Evolutionary conservation across 2,329 filamentous ascomycete genomes (phyloP), one percentile per base, ranked within the genome.

Genomic region (Arthroderma sp.): DNA sequence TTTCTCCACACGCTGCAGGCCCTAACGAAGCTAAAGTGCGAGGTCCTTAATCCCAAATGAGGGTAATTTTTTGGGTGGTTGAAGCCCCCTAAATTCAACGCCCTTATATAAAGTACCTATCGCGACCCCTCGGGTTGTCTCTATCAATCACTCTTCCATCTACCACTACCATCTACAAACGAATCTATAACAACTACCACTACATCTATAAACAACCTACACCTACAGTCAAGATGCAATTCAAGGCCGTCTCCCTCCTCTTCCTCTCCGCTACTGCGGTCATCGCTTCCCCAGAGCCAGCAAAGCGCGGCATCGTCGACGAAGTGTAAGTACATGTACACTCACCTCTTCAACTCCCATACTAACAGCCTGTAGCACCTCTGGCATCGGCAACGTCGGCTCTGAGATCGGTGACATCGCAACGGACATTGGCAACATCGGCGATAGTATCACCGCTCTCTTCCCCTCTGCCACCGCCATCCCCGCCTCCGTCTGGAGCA

Each of bases 201-300:
- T n/a, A n/a, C 11, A 41, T 13, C 28, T 19, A 17, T 31, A 35
- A 4, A 1, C 49, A 53, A 33, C 8, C 49, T 21, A 53, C 23
- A 25, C 8, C 37, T 17, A 23, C 44, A 43, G 23, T 53, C 61
- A 63, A 47, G 39, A 66, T 66, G 65, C 61, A 65, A 51, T 63
- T 63, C 60, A 66, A 66, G 60, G 53, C 61, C 21, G 58, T 67
- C 54, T 57, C 64, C 7, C 21, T 65, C 44, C 56, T 66, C 53
- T 31, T 65, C 57, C 58, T 66, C 44, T 60, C 63, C 5, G 61
- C 63, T 38, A 58, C 61, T 17, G 63, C 61, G 38, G 39, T 66
- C 38, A 64, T 63, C 25, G 57, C 60, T 4, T 56, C 59, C 11
- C 58, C 55, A 43, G 13, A 35, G 55, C 15, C 56, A 39, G 54